Base-by-base conservation (phyloP, 495 filamentous ascomycete species). In the Aspergillus sparsus region DNA sequence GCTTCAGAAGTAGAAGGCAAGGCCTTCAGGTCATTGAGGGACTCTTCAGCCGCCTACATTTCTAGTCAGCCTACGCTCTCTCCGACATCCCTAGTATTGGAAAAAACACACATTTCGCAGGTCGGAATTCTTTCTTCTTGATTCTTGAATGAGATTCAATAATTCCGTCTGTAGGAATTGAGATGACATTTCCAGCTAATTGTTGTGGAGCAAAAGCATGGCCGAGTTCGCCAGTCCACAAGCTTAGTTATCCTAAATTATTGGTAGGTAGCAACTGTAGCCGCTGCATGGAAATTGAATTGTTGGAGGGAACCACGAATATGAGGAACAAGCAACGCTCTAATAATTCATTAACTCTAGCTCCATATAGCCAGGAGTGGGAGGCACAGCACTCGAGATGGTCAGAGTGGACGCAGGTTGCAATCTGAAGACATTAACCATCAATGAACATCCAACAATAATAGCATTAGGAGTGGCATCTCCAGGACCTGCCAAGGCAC, bases 111-210 rank as follows among this genome's bases (percentile, higher is more conserved):
- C 92, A 83, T 88, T 88, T 80, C 91, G 84, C 42, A 98, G 74
- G 62, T 98, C 94, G 54, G 85, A 81, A 72, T 96, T 87, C 75
- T 95, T 98, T 62, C 93, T 85, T 73, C 95, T 96, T 66, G 92
- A 93, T 72, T 98, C 94, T 69, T 97, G 93, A 54, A 97, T 89
- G 65, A 98, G 84, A 74, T 89, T 96, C 66, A 88, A 82, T 64
- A 98, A 87, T 81, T 98, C 94, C 50, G 88, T 85, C 64, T 87
- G 88, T 62, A 98, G 83, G 58, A 98, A 85, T 79, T 95, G 91
- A 57, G 92, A 86, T 68, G 91, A 96, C 94, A 98, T 98, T 69
- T 83, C 71, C 67, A 69, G 64, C 61, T 47, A 46, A 47, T 53
- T 41, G 64, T 54, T 63, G 58, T 37, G 61, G 53, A 68, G 73